Evolutionary conservation across 2,329 filamentous ascomycete genomes (phyloP), one percentile per base, ranked within the genome.

Genomic region (Helicocarpus griseus): DNA sequence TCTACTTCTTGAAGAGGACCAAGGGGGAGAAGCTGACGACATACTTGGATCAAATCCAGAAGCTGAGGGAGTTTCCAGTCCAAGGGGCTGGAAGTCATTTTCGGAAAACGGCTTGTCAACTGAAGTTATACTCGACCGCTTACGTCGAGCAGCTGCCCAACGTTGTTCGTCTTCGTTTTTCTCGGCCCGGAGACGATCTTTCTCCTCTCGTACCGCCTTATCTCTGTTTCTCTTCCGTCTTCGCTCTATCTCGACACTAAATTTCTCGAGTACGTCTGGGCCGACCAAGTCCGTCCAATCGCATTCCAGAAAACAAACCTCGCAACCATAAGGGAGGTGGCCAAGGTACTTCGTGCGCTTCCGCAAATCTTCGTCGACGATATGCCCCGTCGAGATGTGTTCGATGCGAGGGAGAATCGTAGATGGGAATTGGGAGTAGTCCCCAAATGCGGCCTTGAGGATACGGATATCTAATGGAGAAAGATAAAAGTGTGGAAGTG

Each of bases 271-370:
- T 3, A 87, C 78, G 48, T 87, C 84, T 0, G 82, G 76, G 2
- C 82, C 78, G 4, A 96, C 87, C 35, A 93, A 87, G 58, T 95
- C 89, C 2, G 87, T 89, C 90, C 90, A 96, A 66, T 96, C 89
- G 63, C 90, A 96, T 69, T 96, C 90, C 1, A 96, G 69, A 61
- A 95, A 95, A 58, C 79, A 89, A 39, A 96, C 87, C 58, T 95
- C 85, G 65, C 89, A 95, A n/a, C 90, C 90, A 48, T 86, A 83
- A 0, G 90, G 90, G 5, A 96, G 76, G 67, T 96, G 90, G 0
- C 82, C 81, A 2, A 96, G 77, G 58, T 95, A 96, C 65, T 93
- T 95, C 51, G 87, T 83, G 29, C 89, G 81, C 64, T 86, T 89
- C 44, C 90, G 82, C 49, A 95, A 68, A 14, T 85, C 83, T 61